A percentile compares a stretch with the other conserved stretches of the same genome.
Evolutionary conservation across 2,329 filamentous ascomycete genomes (phyloP).

Genomic region (Claviceps digitariae): DNA sequence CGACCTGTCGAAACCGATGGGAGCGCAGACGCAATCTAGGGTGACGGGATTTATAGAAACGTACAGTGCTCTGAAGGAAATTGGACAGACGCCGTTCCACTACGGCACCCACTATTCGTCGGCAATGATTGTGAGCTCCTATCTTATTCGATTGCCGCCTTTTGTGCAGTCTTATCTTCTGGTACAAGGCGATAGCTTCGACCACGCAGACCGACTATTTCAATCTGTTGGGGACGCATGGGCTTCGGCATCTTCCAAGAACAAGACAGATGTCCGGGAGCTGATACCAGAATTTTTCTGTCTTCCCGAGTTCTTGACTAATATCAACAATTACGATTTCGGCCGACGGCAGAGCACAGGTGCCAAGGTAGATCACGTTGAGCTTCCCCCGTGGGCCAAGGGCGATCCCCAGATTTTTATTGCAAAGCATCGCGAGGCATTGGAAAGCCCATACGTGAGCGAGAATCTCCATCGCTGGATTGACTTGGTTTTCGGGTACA

Average conservation of each 20-base stretch:
- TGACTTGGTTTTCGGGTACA: slow-evolving; percentile 84
- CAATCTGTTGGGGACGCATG: slow-evolving; percentile 86
- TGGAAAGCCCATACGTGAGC: slow-evolving; percentile 88
- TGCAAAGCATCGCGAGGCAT: slow-evolving; percentile 82
- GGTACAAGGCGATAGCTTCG: slow-evolving; percentile 89
- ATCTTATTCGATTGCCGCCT: slow-evolving; percentile 85
- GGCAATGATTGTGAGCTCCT: slow-evolving; percentile 96
- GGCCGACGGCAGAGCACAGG: slow-evolving; percentile 71
- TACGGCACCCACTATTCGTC: slow-evolving; percentile 98
- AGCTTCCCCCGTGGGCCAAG: slow-evolving; percentile 92
- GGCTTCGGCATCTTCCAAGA: slow-evolving; percentile 77
- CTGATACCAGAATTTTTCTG: slow-evolving; percentile 97
- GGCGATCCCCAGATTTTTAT: slow-evolving; percentile 94
- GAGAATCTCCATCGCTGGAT: slow-evolving; percentile 89
- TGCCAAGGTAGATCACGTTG: slow-evolving; percentile 69
- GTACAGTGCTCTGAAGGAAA: slow-evolving; percentile 79
- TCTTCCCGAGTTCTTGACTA: slow-evolving; percentile 86
- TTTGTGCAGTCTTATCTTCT: slow-evolving; percentile 94
- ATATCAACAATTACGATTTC: slow-evolving; percentile 90
- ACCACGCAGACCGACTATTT: slow-evolving; percentile 90
- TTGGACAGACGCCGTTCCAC: slow-evolving; percentile 87
- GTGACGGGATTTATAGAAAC: slow-evolving; percentile 71
- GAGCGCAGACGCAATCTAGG: slow-evolving; percentile 65
- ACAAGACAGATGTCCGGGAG: slow-evolving; percentile 89
- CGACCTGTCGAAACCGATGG: slow-evolving; percentile 92